phyloP scores from a whole-genome alignment of 2,329 filamentous ascomycete species.

The Aspergillus fumigatiaffinis region DNA sequence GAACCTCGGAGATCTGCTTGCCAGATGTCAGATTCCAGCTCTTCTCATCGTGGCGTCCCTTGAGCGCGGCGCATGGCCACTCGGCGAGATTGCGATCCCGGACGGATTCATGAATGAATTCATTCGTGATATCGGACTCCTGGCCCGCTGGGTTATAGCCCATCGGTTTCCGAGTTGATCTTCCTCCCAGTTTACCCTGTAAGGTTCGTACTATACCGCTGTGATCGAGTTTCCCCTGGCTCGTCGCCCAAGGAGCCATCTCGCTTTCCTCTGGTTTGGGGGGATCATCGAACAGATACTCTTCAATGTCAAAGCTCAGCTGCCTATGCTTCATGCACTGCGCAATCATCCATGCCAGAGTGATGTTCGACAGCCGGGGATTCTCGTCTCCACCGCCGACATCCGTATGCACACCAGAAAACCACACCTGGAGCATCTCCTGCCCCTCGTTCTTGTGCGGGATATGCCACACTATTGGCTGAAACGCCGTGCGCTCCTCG shows the following conservation, averaged over 20 bases:
- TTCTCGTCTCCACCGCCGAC: conserved; percentile 45
- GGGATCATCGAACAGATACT: conserved; percentile 17
- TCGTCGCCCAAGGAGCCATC: conserved; percentile 14
- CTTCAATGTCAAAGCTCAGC: conserved; percentile 16
- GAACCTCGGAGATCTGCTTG: background rate
- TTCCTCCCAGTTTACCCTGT: conserved; percentile 8
- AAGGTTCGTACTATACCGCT: conserved; percentile 6
- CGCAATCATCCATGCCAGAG: conserved; percentile 56
- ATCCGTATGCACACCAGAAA: conserved; percentile 45
- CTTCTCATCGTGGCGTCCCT: background rate
- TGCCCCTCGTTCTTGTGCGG: conserved; percentile 38
- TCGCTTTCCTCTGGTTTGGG: conserved; percentile 1
- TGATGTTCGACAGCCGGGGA: conserved; percentile 44
- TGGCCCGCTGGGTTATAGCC: conserved; percentile 7
- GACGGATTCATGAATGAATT: conserved; percentile 13
- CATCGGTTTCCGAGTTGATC: conserved; percentile 10
- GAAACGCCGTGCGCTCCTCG: conserved; percentile 39
- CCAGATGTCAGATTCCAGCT: background rate
- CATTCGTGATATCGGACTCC: conserved; percentile 3
- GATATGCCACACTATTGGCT: conserved; percentile 43
- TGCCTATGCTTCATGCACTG: conserved; percentile 32
- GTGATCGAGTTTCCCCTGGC: conserved; percentile 5
- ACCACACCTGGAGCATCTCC: conserved; percentile 46
- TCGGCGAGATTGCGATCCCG: conserved; percentile 1
- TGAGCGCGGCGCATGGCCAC: conserved; percentile 1